A percentile compares a stretch with the other conserved stretches of the same genome.
Evolutionary conservation across 768 basidiomycete genomes (phyloP).

Genomic region (Boletus patriciae): DNA sequence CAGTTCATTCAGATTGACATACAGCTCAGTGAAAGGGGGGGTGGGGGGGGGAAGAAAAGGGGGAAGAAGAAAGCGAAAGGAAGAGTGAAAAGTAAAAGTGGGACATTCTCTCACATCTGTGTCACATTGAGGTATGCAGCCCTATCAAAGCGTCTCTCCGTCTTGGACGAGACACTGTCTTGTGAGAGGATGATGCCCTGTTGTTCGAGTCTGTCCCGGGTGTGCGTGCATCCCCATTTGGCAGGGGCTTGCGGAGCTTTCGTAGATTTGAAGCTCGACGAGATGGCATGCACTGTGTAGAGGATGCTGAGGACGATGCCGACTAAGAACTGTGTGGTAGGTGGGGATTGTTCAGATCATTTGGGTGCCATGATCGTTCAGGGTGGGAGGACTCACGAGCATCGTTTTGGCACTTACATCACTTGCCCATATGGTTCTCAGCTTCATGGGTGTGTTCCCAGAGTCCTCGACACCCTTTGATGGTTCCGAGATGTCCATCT

Average conservation of each 20-base stretch:
- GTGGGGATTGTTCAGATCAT: background rate
- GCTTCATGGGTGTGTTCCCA: no score
- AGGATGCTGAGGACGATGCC: slow-evolving; percentile 47
- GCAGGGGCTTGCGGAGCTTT: slow-evolving; percentile 51
- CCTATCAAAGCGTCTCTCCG: slow-evolving; percentile 54
- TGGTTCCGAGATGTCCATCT: no score
- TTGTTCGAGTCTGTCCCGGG: slow-evolving; percentile 40
- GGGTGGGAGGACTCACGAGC: slow-evolving; percentile 1
- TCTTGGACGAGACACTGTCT: slow-evolving; percentile 65
- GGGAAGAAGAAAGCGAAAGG: background rate
- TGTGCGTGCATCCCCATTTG: no score
- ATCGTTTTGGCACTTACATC: no score
- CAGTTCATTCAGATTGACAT: background rate
- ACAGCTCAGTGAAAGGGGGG: background rate
- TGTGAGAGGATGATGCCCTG: slow-evolving; percentile 57
- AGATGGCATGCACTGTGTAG: slow-evolving; percentile 38
- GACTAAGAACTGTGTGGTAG: slow-evolving; percentile 46
- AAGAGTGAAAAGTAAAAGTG: background rate
- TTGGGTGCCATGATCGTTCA: background rate
- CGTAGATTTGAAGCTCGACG: slow-evolving; percentile 45
- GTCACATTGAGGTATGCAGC: slow-evolving; percentile 72
- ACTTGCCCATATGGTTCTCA: no score
- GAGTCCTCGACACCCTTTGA: no score
- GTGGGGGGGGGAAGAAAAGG: no score
- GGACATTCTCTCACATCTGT: slow-evolving; percentile 48